Base-by-base conservation (phyloP, 139 green algal species). In the Chlamydomonas sp. region DNA sequence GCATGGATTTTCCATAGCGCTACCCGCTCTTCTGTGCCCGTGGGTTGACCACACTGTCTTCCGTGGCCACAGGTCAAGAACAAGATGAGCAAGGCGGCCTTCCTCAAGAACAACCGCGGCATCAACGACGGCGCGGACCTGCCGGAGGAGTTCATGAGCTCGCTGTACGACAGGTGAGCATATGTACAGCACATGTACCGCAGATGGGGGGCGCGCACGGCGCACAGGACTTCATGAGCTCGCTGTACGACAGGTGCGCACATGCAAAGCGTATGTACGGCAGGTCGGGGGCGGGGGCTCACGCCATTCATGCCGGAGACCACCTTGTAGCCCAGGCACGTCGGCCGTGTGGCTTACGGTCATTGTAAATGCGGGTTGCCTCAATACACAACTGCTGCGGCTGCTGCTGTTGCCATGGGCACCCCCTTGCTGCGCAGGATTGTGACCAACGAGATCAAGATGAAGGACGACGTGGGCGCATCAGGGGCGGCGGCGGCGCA, bases 21-120 rank as follows among this genome's bases (percentile, higher is more conserved):
- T 49, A 49, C 31, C 31, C 31, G 31, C 31, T 49, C 31, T 49
- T 49, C 31, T 49, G 31, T 49, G 31, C 31, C 31, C 31, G 31
- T 49, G 31, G 31, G 31, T 49, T 49, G 31, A 49, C 31, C 31
- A 49, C 31, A 49, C 31, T 49, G 31, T 49, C 31, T 15, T 60
- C 73, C 63, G 7, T 68, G 79, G 57, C 57, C 18, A 1, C 88
- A 93, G 91, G 92, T 96, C 7, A 95, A 95, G 91, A 95, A 91
- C 80, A 95, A 94, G 87, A 96, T 96, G 93, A 93, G 59, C 79
- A 92, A 90, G 83, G 85, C 80, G 85, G 97, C 93, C 72, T 99
- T 99, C 87, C 66, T 99, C 69, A 95, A 95, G 63, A 99, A 99
- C 95, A 99, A 99, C 93, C 94, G 98, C 9, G 98, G 98, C 82